Conservation (phyloP, 1,284 basidiomycete genomes). For the Thecaphora frezii region DNA sequence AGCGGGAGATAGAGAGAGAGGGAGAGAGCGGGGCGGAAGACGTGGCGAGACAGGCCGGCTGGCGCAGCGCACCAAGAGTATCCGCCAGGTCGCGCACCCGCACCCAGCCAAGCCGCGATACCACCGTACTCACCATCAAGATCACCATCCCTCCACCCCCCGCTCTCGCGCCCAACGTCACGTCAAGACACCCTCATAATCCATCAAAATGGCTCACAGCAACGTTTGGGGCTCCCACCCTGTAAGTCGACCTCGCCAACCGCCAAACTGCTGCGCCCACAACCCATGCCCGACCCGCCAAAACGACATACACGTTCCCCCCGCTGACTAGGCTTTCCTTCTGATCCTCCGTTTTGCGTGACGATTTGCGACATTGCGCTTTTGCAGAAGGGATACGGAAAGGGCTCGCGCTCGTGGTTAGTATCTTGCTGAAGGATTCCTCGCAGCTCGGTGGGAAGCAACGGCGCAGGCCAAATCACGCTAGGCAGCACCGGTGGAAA, state of each 20-base stretch:
- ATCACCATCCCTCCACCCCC: conserved; percentile 19
- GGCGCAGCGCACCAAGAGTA: too few species aligned
- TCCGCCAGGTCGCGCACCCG: too few species aligned
- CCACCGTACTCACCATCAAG: conserved; percentile 7
- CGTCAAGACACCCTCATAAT: conserved; percentile 26
- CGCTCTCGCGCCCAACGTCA: conserved; percentile 12
- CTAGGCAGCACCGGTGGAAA: too few species aligned
- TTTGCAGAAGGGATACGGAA: conserved; percentile 45
- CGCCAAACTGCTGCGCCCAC: neutral
- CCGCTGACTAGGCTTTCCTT: neutral
- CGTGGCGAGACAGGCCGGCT: too few species aligned
- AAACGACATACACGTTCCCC: too few species aligned
- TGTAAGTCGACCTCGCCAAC: conserved; percentile 13
- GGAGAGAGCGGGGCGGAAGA: too few species aligned
- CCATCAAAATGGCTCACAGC: conserved; percentile 55
- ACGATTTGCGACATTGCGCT: neutral
- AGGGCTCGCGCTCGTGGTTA: conserved; percentile 57
- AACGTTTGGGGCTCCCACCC: conserved; percentile 56
- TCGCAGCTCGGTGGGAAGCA: too few species aligned
- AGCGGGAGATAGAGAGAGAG: too few species aligned
- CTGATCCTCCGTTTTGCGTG: neutral
- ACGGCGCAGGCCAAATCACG: too few species aligned
- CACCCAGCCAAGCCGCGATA: too few species aligned
- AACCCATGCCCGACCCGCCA: neutral
- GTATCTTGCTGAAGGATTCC: too few species aligned